These are phyloP conservation scores for Cercophora samala DNA, from an alignment of 495 filamentous ascomycete species.

Conservation along the genomic window DNA sequence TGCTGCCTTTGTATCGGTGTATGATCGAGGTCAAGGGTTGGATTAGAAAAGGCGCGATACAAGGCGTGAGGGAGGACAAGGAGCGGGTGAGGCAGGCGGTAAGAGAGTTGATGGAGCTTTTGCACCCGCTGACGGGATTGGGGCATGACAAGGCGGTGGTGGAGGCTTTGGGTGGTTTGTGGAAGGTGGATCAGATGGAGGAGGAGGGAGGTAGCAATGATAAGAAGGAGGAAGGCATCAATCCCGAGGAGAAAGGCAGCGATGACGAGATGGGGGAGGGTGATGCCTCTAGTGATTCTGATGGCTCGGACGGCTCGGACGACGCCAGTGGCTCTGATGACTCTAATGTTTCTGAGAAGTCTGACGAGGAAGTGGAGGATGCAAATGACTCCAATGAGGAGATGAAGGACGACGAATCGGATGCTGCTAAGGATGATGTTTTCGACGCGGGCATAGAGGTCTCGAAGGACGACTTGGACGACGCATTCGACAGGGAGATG, in stretches of 20 bases:
- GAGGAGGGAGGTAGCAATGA: neutral
- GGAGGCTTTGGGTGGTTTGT: neutral
- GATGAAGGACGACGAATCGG: neutral
- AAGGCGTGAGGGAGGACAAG: neutral
- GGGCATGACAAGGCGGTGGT: neutral
- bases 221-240: neutral
- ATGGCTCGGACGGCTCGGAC: too few relatives aligned
- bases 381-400: neutral
- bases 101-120: neutral
- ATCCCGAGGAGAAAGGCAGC: neutral
- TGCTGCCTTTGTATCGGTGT: neutral
- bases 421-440: neutral
- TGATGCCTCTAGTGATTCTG: neutral
- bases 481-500: neutral
- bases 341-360: neutral
- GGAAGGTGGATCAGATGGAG: neutral
- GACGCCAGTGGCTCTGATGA: too few relatives aligned
- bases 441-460: too few relatives aligned
- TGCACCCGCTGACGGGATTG: neutral
- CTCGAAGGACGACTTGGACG: neutral
- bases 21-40: neutral
- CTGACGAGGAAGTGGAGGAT: neutral
- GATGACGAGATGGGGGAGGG: neutral
- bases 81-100: neutral
- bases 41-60: neutral